A percentile compares a stretch with the other conserved stretches of the same genome.
Conservation (phyloP, 257 asterid species). For the Solanum clarkiae region DNA sequence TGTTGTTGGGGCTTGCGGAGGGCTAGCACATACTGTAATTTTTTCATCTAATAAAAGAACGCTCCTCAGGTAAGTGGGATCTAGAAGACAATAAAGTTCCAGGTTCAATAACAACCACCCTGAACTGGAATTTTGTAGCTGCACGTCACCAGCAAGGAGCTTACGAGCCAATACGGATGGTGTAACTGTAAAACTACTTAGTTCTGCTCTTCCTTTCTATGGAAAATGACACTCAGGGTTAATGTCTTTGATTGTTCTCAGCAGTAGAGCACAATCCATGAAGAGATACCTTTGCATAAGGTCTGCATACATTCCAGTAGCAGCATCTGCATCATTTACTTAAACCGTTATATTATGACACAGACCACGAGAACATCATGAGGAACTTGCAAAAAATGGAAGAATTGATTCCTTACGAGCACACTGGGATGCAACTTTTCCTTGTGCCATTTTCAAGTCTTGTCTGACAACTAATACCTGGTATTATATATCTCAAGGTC, state of each 20-base stretch:
- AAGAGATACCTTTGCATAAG: conserved; percentile 62
- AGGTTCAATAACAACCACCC: neutral
- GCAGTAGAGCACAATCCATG: neutral
- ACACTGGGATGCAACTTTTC: conserved; percentile 96
- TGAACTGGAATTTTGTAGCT: neutral
- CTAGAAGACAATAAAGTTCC: neutral
- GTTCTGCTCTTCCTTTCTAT: neutral
- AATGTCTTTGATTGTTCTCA: conserved; percentile 1
- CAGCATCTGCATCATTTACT: conserved; percentile 67
- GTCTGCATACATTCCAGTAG: conserved; percentile 87
- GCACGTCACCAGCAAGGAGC: neutral
- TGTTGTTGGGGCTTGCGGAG: neutral
- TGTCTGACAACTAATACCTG: conserved; percentile 96
- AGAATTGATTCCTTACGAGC: conserved; percentile 57
- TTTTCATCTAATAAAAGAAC: neutral
- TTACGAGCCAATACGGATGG: neutral
- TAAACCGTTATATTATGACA: neutral
- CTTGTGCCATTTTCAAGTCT: conserved; percentile 92
- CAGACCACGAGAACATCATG: neutral
- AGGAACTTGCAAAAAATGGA: neutral
- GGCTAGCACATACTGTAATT: neutral
- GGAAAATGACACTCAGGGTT: neutral
- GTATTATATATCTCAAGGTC: conserved; percentile 1
- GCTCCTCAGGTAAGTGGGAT: neutral
- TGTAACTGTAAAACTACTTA: neutral